phyloP scores from a whole-genome alignment of 768 basidiomycete species.

The Naganishia vaughanmartiniae region DNA sequence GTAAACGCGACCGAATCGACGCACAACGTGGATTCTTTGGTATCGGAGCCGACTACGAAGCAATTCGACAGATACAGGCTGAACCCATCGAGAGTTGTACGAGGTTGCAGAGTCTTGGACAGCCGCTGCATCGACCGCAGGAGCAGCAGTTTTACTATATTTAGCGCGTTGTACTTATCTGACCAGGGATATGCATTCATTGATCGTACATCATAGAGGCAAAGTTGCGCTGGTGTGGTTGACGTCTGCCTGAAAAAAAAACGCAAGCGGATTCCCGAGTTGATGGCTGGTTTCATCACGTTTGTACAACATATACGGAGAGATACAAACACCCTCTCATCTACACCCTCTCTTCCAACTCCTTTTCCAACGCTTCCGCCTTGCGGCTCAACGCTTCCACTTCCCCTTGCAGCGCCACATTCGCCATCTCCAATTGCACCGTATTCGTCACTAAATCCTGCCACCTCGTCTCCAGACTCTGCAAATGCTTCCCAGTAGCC shows the following conservation, averaged over 20 bases:
- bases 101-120: conserved; percentile 55
- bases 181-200: not conserved
- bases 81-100: conserved; percentile 76
- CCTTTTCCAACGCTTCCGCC: conserved; percentile 44
- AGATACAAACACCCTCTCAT: conserved; percentile 5
- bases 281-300: not conserved
- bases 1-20: conserved; percentile 69
- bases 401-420: conserved; percentile 79
- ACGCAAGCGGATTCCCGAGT: too few relatives aligned
- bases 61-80: conserved; percentile 68
- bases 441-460: conserved; percentile 86
- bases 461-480: conserved; percentile 80
- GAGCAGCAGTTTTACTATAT: conserved; percentile 12
- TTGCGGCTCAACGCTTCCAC: conserved; percentile 54
- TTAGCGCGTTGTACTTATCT: conserved; percentile 4
- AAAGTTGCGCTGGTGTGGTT: too few relatives aligned
- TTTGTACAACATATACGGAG: conserved; percentile 11
- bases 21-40: conserved; percentile 83
- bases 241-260: too few relatives aligned
- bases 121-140: conserved; percentile 10
- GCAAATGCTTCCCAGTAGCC: conserved; percentile 72
- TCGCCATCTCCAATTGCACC: conserved; percentile 93
- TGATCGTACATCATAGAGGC: not conserved
- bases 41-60: conserved; percentile 86
- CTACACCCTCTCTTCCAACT: conserved; percentile 42